Conservation (phyloP, 257 asterid genomes). For the Sherardia arvensis region DNA sequence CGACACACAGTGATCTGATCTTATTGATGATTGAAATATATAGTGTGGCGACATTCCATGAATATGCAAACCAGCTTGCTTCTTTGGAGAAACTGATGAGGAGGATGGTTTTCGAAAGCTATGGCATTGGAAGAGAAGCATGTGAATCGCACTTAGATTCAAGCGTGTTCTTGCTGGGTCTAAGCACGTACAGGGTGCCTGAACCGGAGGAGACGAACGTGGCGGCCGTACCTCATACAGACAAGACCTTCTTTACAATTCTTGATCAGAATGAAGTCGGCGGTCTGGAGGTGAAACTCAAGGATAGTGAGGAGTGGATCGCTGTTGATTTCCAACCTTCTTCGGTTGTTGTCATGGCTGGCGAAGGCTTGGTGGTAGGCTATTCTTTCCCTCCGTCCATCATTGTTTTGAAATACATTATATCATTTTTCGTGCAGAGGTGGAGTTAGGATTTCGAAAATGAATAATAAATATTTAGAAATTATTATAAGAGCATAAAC, state of each 20-base stretch:
- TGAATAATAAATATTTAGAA: too few relatives aligned
- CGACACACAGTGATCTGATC: too few relatives aligned
- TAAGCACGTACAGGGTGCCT: slow-evolving; percentile 30
- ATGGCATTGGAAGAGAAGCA: slow-evolving; percentile 29
- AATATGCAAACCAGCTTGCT: slow-evolving; percentile 32
- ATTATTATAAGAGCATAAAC: too few relatives aligned
- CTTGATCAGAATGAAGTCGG: slow-evolving; percentile 1
- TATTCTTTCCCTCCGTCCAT: too few relatives aligned
- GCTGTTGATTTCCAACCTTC: slow-evolving; percentile 33
- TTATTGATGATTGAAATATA: not conserved
- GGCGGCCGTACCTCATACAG: slow-evolving; percentile 39
- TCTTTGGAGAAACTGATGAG: slow-evolving; percentile 34
- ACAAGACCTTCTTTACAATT: slow-evolving; percentile 3
- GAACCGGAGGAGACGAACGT: slow-evolving; percentile 1
- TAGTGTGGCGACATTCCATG: slow-evolving; percentile 30
- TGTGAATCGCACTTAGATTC: slow-evolving; percentile 33
- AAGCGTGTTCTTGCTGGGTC: slow-evolving; percentile 41
- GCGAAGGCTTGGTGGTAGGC: slow-evolving; percentile 33
- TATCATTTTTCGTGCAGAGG: too few relatives aligned
- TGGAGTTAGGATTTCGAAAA: too few relatives aligned
- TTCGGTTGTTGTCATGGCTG: slow-evolving; percentile 49
- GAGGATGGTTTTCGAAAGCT: slow-evolving; percentile 48
- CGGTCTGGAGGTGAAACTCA: slow-evolving; percentile 39
- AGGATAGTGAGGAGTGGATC: slow-evolving; percentile 39
- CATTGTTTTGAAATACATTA: too few relatives aligned